Base-by-base conservation (phyloP, 306 rosid genomes). In the Cyamopsis tetragonoloba region DNA sequence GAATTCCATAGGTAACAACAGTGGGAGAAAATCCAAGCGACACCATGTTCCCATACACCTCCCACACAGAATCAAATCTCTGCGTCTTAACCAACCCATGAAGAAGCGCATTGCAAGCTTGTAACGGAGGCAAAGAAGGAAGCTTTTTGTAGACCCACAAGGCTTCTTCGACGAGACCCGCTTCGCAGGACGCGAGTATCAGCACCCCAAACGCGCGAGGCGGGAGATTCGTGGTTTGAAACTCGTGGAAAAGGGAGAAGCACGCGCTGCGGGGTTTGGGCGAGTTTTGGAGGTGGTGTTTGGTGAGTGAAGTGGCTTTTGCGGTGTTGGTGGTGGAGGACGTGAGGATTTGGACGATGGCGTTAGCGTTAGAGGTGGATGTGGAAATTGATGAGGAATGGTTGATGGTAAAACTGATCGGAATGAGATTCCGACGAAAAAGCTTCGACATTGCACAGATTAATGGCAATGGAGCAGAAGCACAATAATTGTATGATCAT, bases 31-130 rank as follows among this genome's bases (percentile, higher is more conserved):
- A 76, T 12, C 96, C 89, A 3, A 62, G 62, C 2, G 82, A 77
- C 13, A 71, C 6, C 89, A 86, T 82, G 72, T 78, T 61, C 18
- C 51, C 19, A 28, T 77, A 84, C 14, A 86, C 17, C 63, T 66
- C 81, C 91, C 87, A 82, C 57, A 79, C 28, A 3, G 64, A 81
- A 57, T 79, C 85, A 54, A 79, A 67, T 75, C 49, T 74, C 30
- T 46, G 64, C 0, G 31, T 10, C 71, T 91, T 84, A 4, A 79
- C 83, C 62, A 91, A 70, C 8, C 75, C 84, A 63, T 81, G 78
- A 42, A 91, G 80, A 39, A 91, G 85, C 37, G 84, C 78, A 71
- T 86, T 84, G 70, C 89, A 88, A 31, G 89, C 82, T 38, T 66
- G 81, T 32, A 78, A 11, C 17, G 78, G 35, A 7, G 90, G 88